phyloP scores from a whole-genome alignment of 2,329 filamentous ascomycete genomes.

The Epicoccum nigrum region DNA sequence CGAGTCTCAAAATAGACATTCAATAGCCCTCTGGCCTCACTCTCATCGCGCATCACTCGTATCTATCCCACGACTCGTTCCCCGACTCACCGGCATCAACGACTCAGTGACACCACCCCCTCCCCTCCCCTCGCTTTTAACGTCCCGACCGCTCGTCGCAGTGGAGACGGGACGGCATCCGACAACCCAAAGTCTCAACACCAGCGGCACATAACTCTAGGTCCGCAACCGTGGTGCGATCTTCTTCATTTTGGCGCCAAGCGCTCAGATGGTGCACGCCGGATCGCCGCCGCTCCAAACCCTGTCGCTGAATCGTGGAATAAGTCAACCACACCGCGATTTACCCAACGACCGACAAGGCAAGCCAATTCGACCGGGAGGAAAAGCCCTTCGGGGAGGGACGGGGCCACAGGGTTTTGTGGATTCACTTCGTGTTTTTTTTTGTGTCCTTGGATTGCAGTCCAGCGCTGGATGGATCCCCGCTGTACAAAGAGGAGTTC shows the following conservation, averaged over 20 bases:
- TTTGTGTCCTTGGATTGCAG: neutral
- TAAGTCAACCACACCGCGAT: too few species aligned
- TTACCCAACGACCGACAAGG: neutral
- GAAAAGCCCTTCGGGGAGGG: too few species aligned
- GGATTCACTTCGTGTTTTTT: neutral
- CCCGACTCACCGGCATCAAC: slow-evolving; percentile 1
- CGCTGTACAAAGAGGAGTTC: neutral
- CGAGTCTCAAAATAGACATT: slow-evolving; percentile 2
- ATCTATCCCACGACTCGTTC: neutral
- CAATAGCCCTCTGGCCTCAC: slow-evolving; percentile 3
- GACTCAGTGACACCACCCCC: slow-evolving; percentile 6
- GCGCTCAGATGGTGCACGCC: neutral
- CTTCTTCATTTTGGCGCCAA: neutral
- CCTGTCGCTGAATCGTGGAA: neutral
- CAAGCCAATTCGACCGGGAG: neutral
- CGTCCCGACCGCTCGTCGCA: slow-evolving; percentile 11
- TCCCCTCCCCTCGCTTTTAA: slow-evolving; percentile 6
- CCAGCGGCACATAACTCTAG: neutral
- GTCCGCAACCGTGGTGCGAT: neutral
- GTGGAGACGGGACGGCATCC: slow-evolving; percentile 8
- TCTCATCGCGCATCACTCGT: neutral
- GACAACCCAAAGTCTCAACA: slow-evolving; percentile 7
- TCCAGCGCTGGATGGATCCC: neutral
- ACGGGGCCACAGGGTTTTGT: too few species aligned
- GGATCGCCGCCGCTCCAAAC: neutral